Evolutionary conservation across 139 green algal genomes (phyloP).

Genomic region (Asterochloris erici): DNA sequence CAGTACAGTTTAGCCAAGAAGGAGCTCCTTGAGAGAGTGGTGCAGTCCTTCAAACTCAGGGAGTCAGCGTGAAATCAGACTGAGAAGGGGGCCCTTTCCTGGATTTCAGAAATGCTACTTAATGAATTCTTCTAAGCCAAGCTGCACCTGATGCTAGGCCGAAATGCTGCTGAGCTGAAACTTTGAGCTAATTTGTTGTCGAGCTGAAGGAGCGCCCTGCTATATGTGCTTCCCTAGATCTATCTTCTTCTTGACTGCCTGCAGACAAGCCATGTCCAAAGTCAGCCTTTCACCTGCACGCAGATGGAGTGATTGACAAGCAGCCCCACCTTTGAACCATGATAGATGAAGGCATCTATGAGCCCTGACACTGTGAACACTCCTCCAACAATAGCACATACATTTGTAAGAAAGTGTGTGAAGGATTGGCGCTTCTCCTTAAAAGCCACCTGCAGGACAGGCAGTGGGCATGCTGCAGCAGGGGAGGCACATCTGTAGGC

Average conservation of each 20-base stretch:
- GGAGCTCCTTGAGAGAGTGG: too few species aligned
- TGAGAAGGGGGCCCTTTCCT: too few species aligned
- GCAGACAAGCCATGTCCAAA: background rate
- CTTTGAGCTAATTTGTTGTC: too few species aligned
- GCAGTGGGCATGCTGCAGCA: background rate
- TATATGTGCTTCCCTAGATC: slow-evolving; percentile 86
- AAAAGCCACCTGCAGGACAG: slow-evolving; percentile 56
- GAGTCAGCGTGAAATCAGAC: too few species aligned
- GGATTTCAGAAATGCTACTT: too few species aligned
- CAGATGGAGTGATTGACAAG: background rate
- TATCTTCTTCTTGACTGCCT: slow-evolving; percentile 90
- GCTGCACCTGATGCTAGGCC: too few species aligned
- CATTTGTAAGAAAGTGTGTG: slow-evolving; percentile 88
- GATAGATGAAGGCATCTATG: slow-evolving; percentile 88
- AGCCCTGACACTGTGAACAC: slow-evolving; percentile 96
- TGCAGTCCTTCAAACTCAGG: too few species aligned
- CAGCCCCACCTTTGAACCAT: slow-evolving; percentile 43
- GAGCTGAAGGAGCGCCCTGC: background rate
- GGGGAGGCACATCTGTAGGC: background rate
- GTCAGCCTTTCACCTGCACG: background rate
- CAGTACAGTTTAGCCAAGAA: too few species aligned
- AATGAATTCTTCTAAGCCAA: too few species aligned
- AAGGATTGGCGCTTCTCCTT: slow-evolving; percentile 75
- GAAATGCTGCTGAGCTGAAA: too few species aligned
- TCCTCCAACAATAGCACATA: slow-evolving; percentile 95